Base-by-base conservation (phyloP, 495 filamentous ascomycete genomes). In the Cercophora scortea region DNA sequence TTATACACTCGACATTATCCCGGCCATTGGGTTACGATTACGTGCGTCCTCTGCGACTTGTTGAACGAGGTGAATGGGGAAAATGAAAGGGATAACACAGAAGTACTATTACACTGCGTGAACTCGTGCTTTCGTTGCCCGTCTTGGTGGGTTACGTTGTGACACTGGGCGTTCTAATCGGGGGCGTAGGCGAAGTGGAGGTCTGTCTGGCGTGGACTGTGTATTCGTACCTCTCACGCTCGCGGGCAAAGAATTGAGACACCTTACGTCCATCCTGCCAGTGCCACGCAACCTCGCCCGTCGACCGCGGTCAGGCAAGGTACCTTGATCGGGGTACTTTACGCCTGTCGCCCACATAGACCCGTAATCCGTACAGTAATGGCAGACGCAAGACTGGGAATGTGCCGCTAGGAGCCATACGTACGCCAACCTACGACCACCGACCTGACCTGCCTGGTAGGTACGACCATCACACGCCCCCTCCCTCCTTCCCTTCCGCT, bases 331-430 rank as follows among this genome's bases (percentile, higher is more conserved):
- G 38, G 38, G 38, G 25, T 25, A 25, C 25, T 25, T 25, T 25
- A 5, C 25, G 25, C 25, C 25, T 25, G 25, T 25, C 25, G 25
- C 25, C 25, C 25, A 25, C 25, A 25, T 25, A 5, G 5, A 25
- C 25, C 25, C 25, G 25, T 25, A 25, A 25, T 25, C 25, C 36
- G 9, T 38, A 38, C 3, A 38, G 36, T 38, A 38, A 13, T 10
- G 36, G 36, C 13, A 10, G 36, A 61, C 61, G 61, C 59, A 64
- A 64, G 45, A 45, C 56, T 52, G 47, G 42, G 49, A 60, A 44
- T 53, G 49, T 59, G 53, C 43, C 47, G 42, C 41, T 47, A 54
- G 50, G 42, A 52, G 49, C 19, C 38, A 46, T 56, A 57, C 58
- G 56, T 59, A 59, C 45, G 56, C 61, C 45, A 51, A 42, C 13